Evolutionary conservation across 2,329 filamentous ascomycete species (phyloP).

Genomic region (Arachnopeziza araneosa): DNA sequence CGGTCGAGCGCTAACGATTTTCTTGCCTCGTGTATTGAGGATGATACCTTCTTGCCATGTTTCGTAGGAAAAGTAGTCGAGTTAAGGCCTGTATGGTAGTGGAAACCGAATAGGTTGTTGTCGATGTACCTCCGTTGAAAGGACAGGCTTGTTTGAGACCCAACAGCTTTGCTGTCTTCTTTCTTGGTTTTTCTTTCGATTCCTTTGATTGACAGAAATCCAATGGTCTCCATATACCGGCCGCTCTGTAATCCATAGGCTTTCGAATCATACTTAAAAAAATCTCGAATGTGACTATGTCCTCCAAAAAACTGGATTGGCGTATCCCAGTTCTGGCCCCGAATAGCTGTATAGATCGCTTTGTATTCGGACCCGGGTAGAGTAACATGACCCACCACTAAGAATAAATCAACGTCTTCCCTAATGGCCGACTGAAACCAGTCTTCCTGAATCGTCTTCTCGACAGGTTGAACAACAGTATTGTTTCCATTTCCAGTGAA

Average conservation of each 20-base stretch:
- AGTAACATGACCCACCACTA: slow-evolving; percentile 81
- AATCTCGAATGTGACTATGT: slow-evolving; percentile 84
- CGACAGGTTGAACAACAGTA: slow-evolving; percentile 74
- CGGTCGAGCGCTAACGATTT: slow-evolving; percentile 66
- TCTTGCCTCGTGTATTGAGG: slow-evolving; percentile 64
- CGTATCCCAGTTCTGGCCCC: slow-evolving; percentile 68
- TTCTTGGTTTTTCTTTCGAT: slow-evolving; percentile 27
- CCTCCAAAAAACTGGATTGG: slow-evolving; percentile 92
- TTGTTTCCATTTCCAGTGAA: slow-evolving; percentile 91
- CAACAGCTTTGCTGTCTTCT: slow-evolving; percentile 23
- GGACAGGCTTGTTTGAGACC: slow-evolving; percentile 25
- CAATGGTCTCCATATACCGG: slow-evolving; percentile 90
- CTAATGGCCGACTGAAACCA: slow-evolving; percentile 87
- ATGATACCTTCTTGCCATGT: slow-evolving; percentile 65
- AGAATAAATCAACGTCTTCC: slow-evolving; percentile 81
- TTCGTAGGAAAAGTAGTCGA: slow-evolving; percentile 68
- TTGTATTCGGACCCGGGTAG: slow-evolving; percentile 76
- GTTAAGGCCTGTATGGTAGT: slow-evolving; percentile 73
- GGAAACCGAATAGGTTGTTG: slow-evolving; percentile 81
- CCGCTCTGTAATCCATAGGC: slow-evolving; percentile 80
- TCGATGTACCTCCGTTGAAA: slow-evolving; percentile 86
- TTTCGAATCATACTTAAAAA: slow-evolving; percentile 69
- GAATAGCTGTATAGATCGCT: slow-evolving; percentile 71
- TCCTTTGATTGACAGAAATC: slow-evolving; percentile 83
- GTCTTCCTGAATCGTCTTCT: slow-evolving; percentile 70